Base-by-base conservation (phyloP, 2,329 filamentous ascomycete genomes). In the Xylariaceae sp. region DNA sequence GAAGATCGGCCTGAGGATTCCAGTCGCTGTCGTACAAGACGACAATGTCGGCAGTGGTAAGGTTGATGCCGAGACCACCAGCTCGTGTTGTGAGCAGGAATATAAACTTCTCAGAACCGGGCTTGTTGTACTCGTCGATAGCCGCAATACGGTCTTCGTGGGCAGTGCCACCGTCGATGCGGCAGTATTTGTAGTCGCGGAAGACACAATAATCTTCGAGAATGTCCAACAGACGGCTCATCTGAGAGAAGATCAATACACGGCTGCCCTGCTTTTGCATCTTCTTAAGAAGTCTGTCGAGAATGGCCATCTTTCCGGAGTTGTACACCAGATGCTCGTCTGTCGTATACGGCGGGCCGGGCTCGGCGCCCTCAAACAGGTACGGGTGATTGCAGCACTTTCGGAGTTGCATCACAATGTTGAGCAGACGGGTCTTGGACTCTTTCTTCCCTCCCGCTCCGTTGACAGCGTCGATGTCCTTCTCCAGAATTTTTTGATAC, bases 361-460 rank as follows among this genome's bases (percentile, higher is more conserved):
- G 92, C 60, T 98, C 92, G 8, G 92, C 92, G 38, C 92, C 92
- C 60, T 98, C 92, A 52, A 98, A 98, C 1, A 98, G 78, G 55
- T 98, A 98, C 0, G 92, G 92, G 59, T 98, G 92, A 55, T 98
- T 98, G 63, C 92, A 98, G 67, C 92, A 98, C 66, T 98, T 98
- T 54, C 92, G 84, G 49, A 98, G 76, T 65, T 98, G 92, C 92
- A 98, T 98, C 53, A 98, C 92, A 58, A 98, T 98, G 66, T 98
- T 98, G 49, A 98, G 74, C 15, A 98, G 76, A 48, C 92, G 81
- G 1, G 92, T 98, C 69, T 98, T 98, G 21, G 90, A 97, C 66
- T 98, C 92, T 44, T 89, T 85, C 67, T 96, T 98, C 35, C 92
- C 92, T 48, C 85, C 88, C 19, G 90, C 92, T 45, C 92, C 92